Evolutionary conservation across 805 yeast species (phyloP), one percentile per base, ranked within the genome.

Genomic region (Hanseniaspora thailandica): DNA sequence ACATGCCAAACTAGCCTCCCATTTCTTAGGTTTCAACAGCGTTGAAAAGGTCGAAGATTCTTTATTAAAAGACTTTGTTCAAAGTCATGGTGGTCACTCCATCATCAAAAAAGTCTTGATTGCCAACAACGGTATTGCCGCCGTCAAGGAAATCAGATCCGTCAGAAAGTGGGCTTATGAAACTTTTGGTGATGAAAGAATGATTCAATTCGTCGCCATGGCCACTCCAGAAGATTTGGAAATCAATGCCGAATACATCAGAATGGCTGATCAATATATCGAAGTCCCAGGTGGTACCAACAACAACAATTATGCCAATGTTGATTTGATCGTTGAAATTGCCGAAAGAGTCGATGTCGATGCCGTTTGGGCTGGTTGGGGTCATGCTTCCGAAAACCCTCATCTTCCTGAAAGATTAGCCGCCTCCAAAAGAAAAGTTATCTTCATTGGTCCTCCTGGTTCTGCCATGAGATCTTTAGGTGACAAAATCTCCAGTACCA

Each of bases 351-450:
- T 95, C 43, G 80, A 86, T 59, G 97, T 86, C 54, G 95, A 93
- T 67, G 99, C 98, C 25, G 99, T 93, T 55, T 93, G 99, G 99
- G 99, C 99, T 34, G 99, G 99, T 63, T 93, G 99, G 99, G 99
- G 99, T 63, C 98, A 94, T 67, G 99, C 99, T 28, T 86, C 96
- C n/a, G 99, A 93, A 73, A 90, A 94, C 71, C 99, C 99, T 26
- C 68, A 73, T 45, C 78, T 93, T 59, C 99, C 99, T 28, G 98
- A 93, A 70, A 80, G 77, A 69, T 76, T 93, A 67, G 97, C 97
- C 15, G 82, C 83, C n/a, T 87, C 96, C 19, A 87, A 89, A 56
- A 84, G 87, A 69, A 85, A 78, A 64, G 84, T 94, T 62, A 76
- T 93, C 54, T 93, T 93, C 65, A 93, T 93, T 67, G 99, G 99